Percentiles rank a stretch among this genome's conserved stretches.
phyloP scores from a whole-genome alignment of 495 filamentous ascomycete genomes.

The Thozetella sp. region DNA sequence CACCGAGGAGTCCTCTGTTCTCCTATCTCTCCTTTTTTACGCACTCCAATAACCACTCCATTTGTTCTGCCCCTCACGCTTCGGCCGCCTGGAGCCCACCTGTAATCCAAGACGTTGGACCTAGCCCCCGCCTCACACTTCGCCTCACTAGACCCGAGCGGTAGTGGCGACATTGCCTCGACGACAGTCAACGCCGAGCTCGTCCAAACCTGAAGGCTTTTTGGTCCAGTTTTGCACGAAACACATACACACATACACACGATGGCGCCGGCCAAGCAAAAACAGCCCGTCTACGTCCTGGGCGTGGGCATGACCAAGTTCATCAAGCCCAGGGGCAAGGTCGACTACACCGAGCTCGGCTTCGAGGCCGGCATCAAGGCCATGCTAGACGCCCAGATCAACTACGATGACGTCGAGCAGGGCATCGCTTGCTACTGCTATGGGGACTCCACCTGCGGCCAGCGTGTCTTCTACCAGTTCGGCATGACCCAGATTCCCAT shows the following conservation, averaged over 20 bases:
- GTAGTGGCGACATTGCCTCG: no score
- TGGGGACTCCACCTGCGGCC: conserved; percentile 91
- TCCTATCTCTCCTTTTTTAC: no score
- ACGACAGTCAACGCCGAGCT: background rate
- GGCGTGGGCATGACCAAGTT: conserved; percentile 99
- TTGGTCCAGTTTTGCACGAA: no score
- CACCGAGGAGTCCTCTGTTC: no score
- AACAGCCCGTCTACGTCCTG: conserved; percentile 72
- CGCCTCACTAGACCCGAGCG: no score
- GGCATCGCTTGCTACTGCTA: conserved; percentile 98
- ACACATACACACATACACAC: conserved; percentile 10
- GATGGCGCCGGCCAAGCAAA: conserved; percentile 46
- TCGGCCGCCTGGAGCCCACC: no score
- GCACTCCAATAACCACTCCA: no score
- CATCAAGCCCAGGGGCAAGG: conserved; percentile 94
- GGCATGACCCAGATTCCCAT: conserved; percentile 96
- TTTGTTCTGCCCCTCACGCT: no score
- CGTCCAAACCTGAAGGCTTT: no score
- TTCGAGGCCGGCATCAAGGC: conserved; percentile 96
- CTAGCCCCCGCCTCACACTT: no score
- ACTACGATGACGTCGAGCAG: conserved; percentile 94
- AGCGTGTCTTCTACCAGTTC: conserved; percentile 98
- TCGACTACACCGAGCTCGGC: conserved; percentile 86
- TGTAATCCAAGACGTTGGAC: no score
- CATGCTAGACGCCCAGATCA: conserved; percentile 92